Conservation (phyloP, 306 rosid species). For the Oemleria cerasiformis region DNA sequence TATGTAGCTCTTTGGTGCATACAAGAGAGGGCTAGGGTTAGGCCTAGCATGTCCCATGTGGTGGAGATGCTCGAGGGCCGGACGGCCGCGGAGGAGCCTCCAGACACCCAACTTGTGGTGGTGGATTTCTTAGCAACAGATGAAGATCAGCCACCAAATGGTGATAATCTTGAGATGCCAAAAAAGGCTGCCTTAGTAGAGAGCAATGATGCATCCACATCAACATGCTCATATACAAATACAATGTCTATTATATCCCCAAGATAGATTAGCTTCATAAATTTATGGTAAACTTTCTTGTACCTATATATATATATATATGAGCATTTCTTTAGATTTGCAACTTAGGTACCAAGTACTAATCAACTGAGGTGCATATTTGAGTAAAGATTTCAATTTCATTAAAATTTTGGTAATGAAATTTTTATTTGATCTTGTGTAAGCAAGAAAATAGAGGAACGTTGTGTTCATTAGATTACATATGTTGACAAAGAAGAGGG, state of each 20-base stretch:
- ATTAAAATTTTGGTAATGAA: too few species aligned
- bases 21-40: conserved; percentile 67
- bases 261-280: conserved; percentile 8
- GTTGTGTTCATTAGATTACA: not conserved
- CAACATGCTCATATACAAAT: conserved; percentile 37
- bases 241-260: conserved; percentile 43
- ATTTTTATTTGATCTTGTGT: too few species aligned
- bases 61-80: conserved; percentile 84
- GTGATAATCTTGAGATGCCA: not conserved
- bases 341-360: too few species aligned
- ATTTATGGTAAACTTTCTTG: not conserved
- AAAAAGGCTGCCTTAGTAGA: conserved; percentile 32
- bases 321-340: too few species aligned
- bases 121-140: conserved; percentile 55
- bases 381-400: too few species aligned
- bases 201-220: conserved; percentile 12
- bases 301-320: not conserved
- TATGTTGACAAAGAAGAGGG: conserved; percentile 8
- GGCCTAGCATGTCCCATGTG: conserved; percentile 70
- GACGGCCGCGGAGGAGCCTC: conserved; percentile 60
- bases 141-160: conserved; percentile 23
- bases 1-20: conserved; percentile 84
- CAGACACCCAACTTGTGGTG: conserved; percentile 64
- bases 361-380: too few species aligned
- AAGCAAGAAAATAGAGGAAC: conserved; percentile 1